Evolutionary conservation across 139 green algal genomes (phyloP), one percentile per base, ranked within the genome.

Genomic region (Tetradesmus obliquus): DNA sequence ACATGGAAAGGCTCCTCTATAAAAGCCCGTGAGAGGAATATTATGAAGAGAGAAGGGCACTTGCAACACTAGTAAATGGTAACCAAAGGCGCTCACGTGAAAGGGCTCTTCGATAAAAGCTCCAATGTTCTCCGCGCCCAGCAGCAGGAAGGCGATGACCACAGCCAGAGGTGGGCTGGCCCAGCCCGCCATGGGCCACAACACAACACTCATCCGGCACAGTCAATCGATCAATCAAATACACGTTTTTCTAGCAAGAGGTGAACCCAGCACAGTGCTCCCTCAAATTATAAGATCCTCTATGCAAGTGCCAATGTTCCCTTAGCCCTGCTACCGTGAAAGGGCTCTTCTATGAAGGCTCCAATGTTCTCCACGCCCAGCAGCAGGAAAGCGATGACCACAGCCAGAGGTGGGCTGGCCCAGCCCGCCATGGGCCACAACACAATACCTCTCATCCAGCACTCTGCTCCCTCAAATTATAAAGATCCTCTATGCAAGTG

Each of bases 311-410:
- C 62, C 62, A 19, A 22, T 72, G 62, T 72, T 72, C 57, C 19
- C 62, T 13, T 22, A 66, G 8, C 57, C 57, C 57, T 72, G 17
- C 86, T 90, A 55, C 92, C n/a, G n/a, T n/a, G n/a, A n/a, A n/a
- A n/a, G n/a, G 66, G 66, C 13, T 74, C 66, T 74, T 74, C 2
- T 9, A n/a, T 24, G 7, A 82, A 80, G 3, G n/a, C 74, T 82
- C 93, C 93, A 15, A 96, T 93, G 88, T 96, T 95, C 32, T 96
- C 94, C 22, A 93, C 58, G 4, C 94, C 94, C 8, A 93, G 53
- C 83, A 96, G 87, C 72, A 96, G 91, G 74, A 96, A 96, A 17
- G 93, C 55, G 57, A 94, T 85, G 0, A 96, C 55, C 22, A 88
- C 92, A 22, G 85, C 86, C n/a, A 95, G 71, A 12, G 83, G 57